Evolutionary conservation across 441 rosid species (phyloP).

Genomic region (Sinapis alba): DNA sequence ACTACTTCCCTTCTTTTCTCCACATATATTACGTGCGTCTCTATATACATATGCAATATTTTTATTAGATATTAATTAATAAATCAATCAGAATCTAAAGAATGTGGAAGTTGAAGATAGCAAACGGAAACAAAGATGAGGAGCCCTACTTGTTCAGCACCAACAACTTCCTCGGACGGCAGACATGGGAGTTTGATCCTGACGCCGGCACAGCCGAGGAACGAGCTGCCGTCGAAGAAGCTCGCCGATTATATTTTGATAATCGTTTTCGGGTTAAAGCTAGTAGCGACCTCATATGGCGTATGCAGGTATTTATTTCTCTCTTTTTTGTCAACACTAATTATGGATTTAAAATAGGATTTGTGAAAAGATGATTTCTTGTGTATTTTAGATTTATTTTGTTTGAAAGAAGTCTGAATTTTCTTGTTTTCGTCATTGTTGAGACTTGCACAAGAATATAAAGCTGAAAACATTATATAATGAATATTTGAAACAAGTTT

Average conservation of each 20-base stretch:
- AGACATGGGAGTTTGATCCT: constrained; percentile 63
- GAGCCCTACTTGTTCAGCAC: constrained; percentile 59
- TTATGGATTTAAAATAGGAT: neutral
- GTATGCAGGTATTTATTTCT: constrained; percentile 50
- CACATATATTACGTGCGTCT: constrained; percentile 34
- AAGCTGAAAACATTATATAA: neutral
- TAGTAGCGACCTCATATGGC: constrained; percentile 63
- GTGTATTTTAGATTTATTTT: neutral
- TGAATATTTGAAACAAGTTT: no score
- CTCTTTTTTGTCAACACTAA: neutral
- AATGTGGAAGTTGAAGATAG: constrained; percentile 69
- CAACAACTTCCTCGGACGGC: constrained; percentile 60
- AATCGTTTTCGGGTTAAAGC: constrained; percentile 53
- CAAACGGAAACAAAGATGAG: constrained; percentile 44
- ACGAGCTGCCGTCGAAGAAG: constrained; percentile 50
- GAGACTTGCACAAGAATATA: neutral
- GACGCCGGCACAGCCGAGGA: constrained; percentile 52
- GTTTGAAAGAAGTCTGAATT: neutral
- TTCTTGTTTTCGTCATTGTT: neutral
- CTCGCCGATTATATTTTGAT: constrained; percentile 49
- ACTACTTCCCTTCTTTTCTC: constrained; percentile 23
- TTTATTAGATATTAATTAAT: neutral
- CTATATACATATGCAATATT: constrained; percentile 2
- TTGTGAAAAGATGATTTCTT: neutral
- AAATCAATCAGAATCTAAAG: constrained; percentile 19